Conservation (phyloP, 2,329 filamentous ascomycete species). For the Pseudocercospora ulei region DNA sequence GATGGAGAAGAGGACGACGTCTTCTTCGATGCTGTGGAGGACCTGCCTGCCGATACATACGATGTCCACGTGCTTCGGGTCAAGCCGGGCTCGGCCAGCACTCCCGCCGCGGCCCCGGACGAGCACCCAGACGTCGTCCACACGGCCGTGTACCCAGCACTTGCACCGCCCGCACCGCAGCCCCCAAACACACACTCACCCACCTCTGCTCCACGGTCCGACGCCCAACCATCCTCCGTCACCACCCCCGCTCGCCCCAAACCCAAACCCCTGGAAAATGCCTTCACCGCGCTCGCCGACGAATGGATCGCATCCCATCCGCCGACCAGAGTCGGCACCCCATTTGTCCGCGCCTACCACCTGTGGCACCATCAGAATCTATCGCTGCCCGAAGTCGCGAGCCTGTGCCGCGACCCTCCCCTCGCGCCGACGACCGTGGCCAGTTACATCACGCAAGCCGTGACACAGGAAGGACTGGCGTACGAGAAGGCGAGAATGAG, state of each 20-base stretch:
- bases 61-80: conserved; percentile 10
- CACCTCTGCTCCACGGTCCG: not conserved
- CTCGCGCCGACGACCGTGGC: conserved; percentile 49
- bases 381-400: conserved; percentile 44
- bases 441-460: conserved; percentile 50
- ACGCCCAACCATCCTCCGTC: not conserved
- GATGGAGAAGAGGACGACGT: conserved; percentile 33
- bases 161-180: not conserved
- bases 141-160: no score
- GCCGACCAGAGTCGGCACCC: conserved; percentile 6
- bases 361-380: conserved; percentile 54
- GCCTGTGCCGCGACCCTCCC: conserved; percentile 52
- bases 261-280: conserved; percentile 2
- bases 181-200: no score
- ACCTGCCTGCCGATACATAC: conserved; percentile 20
- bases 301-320: conserved; percentile 9
- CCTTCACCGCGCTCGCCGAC: conserved; percentile 5
- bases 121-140: not conserved
- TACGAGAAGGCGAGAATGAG: conserved; percentile 36
- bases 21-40: conserved; percentile 30
- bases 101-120: not conserved
- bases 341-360: conserved; percentile 47
- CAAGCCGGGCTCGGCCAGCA: not conserved
- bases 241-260: not conserved
- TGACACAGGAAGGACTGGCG: conserved; percentile 45